These are phyloP conservation scores for Ehretia macrophylla DNA, from an alignment of 257 asterid genomes.

Conservation along the genomic window DNA sequence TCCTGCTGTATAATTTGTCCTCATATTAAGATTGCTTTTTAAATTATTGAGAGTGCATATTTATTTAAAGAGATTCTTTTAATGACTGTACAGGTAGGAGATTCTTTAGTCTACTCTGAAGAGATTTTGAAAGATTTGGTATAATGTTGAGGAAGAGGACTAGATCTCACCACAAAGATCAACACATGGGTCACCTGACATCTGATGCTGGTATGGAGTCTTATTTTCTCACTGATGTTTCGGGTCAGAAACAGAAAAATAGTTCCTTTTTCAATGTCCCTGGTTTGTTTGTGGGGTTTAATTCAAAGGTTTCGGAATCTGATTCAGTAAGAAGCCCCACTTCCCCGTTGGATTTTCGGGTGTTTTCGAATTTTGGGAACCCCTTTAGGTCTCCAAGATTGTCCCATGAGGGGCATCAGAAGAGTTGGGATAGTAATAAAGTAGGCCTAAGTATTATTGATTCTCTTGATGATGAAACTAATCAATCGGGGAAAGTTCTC, in stretches of 20 bases:
- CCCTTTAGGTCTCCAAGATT: conserved; percentile 58
- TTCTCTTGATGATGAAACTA: conserved; percentile 57
- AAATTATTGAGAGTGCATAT: neutral
- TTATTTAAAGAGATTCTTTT: conserved; percentile 13
- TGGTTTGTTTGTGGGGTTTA: conserved; percentile 59
- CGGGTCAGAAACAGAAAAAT: conserved; percentile 47
- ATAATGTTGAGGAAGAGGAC: conserved; percentile 72
- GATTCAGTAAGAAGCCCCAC: conserved; percentile 93
- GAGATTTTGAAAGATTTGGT: conserved; percentile 17
- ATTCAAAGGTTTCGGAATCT: conserved; percentile 57
- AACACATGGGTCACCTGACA: conserved; percentile 45
- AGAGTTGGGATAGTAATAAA: conserved; percentile 66
- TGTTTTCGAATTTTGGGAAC: conserved; percentile 62
- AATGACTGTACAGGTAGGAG: conserved; percentile 33
- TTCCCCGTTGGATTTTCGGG: conserved; percentile 81
- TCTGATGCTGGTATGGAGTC: conserved; percentile 52
- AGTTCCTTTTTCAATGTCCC: conserved; percentile 51
- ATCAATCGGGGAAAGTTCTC: conserved; percentile 31
- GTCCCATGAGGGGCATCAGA: conserved; percentile 38
- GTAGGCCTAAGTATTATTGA: conserved; percentile 89
- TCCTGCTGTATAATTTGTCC: conserved; percentile 8
- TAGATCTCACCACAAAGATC: conserved; percentile 64
- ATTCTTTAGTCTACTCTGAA: conserved; percentile 11
- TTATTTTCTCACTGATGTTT: conserved; percentile 40
- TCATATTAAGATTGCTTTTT: neutral